Base-by-base conservation (phyloP, 768 basidiomycete species). In the Lyophyllum shimeji region DNA sequence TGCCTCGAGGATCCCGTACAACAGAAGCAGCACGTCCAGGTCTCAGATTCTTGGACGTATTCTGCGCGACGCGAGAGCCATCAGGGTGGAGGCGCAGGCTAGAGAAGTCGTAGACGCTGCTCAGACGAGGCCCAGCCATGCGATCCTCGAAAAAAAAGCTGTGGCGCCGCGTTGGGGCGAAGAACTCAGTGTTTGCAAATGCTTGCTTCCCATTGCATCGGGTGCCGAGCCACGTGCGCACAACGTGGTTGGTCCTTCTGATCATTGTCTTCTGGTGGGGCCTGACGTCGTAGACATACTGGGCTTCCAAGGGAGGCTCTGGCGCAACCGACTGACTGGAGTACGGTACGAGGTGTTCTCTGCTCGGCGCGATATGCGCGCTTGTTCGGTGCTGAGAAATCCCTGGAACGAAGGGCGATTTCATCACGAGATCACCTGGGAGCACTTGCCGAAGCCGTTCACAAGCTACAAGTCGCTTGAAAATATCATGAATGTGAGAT, bases 51-150 rank as follows among this genome's bases (percentile, higher is more conserved):
- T 50, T 59, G 3, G 74, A 65, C n/a, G 69, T 68, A n/a, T 21
- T 48, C 54, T 75, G 80, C 43, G 77, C 72, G 3, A 88, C 83
- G 39, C 87, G 83, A 21, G 76, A 76, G 5, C 86, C 87, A 62
- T 87, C 82, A 20, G 82, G 79, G 56, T 83, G 86, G 3, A 90
- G 66, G 31, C 85, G 81, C n/a, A 89, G 80, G 42, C 79, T 76
- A 0, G 87, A 75, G 33, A 82, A 76, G 65, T 90, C 89, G 66
- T 83, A 85, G 18, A 87, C 79, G 0, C 86, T 87, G 57, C 71
- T 84, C 50, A 70, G 69, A 23, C 82, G 76, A 46, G 58, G 65
- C 34, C 66, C 56, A 7, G 70, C 57, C 74, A 69, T 69, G 25
- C 2, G n/a, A n/a, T 5, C 6, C 7, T 18, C 39, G 3, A 40